Base-by-base conservation (phyloP, 768 basidiomycete genomes). In the Kwoniella newhampshirensis region DNA sequence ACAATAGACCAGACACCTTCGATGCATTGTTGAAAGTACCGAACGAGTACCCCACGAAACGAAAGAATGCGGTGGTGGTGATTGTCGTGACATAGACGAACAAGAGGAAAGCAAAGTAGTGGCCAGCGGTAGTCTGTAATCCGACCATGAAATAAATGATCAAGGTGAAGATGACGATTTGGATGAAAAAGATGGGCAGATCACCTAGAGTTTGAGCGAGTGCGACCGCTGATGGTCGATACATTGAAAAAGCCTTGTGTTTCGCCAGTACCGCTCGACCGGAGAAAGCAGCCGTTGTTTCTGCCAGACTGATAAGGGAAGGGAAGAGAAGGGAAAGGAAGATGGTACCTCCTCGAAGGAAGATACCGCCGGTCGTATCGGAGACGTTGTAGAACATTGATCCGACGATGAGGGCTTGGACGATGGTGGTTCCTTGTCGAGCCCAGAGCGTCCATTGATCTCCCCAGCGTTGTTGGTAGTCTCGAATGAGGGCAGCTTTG, bases 291-390 rank as follows among this genome's bases (percentile, higher is more conserved):
- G 67, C 64, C 20, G 73, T 70, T 20, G 73, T 71, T 50, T 76
- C 75, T 32, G 57, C 59, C 9, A 71, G 51, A 30, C 54, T 55
- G 53, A 64, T 62, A n/a, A 67, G 45, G 11, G 61, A 62, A 1
- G 67, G 70, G 52, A 44, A 32, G 15, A 79, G 68, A 25, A 76
- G 82, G 30, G 70, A 86, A 82, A 89, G 88, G 81, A 87, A 89
- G 18, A 91, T 78, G 21, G 86, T 80, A 76, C 88, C 85, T 37
- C 87, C 87, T 18, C 88, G 82, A n/a, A 86, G 84, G 79, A 87
- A 89, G 69, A 82, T 86, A 11, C 82, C 83, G 13, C 79, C 73
- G 0, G 87, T 87, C 8, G 78, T 77, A 15, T 82, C 77, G 0
- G 82, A 79, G 30, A 84, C 75, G 8, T 81, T 78, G 55, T 83